Evolutionary conservation across 805 yeast genomes (phyloP).

Genomic region (Saccharomycopsis javanensis): DNA sequence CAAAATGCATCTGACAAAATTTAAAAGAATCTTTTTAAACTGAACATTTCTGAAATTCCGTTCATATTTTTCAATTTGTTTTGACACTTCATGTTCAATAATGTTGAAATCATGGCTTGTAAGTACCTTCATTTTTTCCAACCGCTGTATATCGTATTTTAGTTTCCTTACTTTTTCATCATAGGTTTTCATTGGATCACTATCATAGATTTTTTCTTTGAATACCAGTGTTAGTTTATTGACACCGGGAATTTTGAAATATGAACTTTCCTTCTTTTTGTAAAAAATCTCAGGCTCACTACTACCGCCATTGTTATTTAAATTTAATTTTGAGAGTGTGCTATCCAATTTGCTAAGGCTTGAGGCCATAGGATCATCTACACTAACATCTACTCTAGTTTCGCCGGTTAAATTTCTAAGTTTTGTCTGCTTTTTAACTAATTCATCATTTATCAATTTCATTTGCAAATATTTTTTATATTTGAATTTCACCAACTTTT

Average conservation of each 20-base stretch:
- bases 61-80: conserved; percentile 14
- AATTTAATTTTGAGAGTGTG: conserved; percentile 5
- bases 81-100: conserved; percentile 11
- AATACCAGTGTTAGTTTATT: conserved; percentile 16
- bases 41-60: conserved; percentile 14
- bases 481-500: conserved; percentile 17
- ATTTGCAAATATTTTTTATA: conserved; percentile 14
- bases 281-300: not conserved
- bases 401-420: conserved; percentile 15
- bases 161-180: conserved; percentile 15
- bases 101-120: conserved; percentile 8
- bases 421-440: conserved; percentile 11
- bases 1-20: conserved; percentile 7
- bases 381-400: conserved; percentile 4
- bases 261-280: not conserved
- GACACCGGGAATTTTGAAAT: conserved; percentile 18
- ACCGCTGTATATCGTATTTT: conserved; percentile 12
- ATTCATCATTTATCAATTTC: conserved; percentile 8
- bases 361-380: not conserved
- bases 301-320: not conserved
- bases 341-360: conserved; percentile 6
- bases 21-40: conserved; percentile 12
- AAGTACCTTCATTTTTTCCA: conserved; percentile 13
- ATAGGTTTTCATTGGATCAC: conserved; percentile 19
- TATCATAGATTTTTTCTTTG: conserved; percentile 19